These are phyloP conservation scores for Teratosphaeria gauchensis DNA, from an alignment of 2,329 filamentous ascomycete species.

Conservation along the genomic window DNA sequence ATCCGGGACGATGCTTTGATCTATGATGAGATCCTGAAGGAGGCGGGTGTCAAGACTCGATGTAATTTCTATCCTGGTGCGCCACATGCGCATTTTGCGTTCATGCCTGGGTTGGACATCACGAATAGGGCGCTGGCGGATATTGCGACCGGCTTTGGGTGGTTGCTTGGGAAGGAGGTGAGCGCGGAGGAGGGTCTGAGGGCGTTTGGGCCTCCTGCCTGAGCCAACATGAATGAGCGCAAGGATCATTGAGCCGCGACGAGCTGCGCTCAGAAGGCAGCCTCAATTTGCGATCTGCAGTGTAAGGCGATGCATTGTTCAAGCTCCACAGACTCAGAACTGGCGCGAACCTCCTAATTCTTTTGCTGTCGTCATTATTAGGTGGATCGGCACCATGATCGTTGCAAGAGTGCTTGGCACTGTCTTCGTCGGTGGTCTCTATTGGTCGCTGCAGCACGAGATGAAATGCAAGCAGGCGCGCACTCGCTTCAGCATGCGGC, in stretches of 20 bases:
- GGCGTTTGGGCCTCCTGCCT: background rate
- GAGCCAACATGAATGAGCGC: background rate
- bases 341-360: background rate
- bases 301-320: background rate
- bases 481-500: background rate
- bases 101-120: conserved; percentile 22
- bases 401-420: background rate
- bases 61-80: conserved; percentile 36
- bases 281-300: background rate
- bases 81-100: conserved; percentile 33
- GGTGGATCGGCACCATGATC: background rate
- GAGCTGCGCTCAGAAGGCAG: background rate
- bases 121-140: conserved; percentile 21
- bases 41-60: conserved; percentile 36
- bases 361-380: background rate
- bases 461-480: background rate
- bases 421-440: background rate
- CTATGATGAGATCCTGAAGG: conserved; percentile 40
- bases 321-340: background rate
- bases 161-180: conserved; percentile 23
- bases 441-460: background rate
- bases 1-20: conserved; percentile 45
- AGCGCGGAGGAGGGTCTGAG: conserved; percentile 4
- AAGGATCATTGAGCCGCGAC: background rate
- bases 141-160: conserved; percentile 25